Base-by-base conservation (phyloP, 768 basidiomycete genomes). In the Mycena pura region DNA sequence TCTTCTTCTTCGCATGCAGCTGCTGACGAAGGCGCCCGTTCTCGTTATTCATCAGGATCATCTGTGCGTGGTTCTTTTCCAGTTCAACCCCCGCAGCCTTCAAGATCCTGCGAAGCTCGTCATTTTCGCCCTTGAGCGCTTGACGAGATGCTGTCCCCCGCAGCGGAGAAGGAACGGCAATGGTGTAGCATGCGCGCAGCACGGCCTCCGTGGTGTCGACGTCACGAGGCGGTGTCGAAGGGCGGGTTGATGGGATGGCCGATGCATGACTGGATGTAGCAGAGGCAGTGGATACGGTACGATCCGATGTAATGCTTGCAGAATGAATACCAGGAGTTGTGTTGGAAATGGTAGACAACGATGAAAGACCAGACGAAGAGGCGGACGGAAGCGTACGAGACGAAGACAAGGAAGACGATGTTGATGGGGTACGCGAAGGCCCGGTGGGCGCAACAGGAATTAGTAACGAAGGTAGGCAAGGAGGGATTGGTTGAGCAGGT, bases 1-100 rank as follows among this genome's bases (percentile, higher is more conserved):
- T 52, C 3, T 22, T 24, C 53, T 62, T 62, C 53, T 62, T 61
- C 9, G 41, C 44, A 28, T 27, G 29, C 1, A 61, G 4, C 50
- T 44, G 41, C 36, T 32, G 17, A 9, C 59, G 59, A 27, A 61
- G 41, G 3, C 50, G 41, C 2, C 11, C 43, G 43, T 53, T 53
- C 32, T 54, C 59, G 6, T 11, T 1, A 3, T 60, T 27, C 38
- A 45, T 45, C 14, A 60, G 29, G 6, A 44, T 1, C 39, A 39
- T 41, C 31, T 38, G 49, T 1, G 38, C 49, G 22, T 57, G 22
- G 11, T 39, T 40, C 19, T 38, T 40, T 8, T 49, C 57, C 21
- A 57, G 55, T 34, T 57, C 24, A 9, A 32, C 8, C 1, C 59
- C 50, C 2, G 47, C 49, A 2, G 25, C 22, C 32, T 45, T 9